Percentiles rank a stretch among this genome's conserved stretches.
Conservation (phyloP, 495 filamentous ascomycete genomes). For the Aspergillus leporis region DNA sequence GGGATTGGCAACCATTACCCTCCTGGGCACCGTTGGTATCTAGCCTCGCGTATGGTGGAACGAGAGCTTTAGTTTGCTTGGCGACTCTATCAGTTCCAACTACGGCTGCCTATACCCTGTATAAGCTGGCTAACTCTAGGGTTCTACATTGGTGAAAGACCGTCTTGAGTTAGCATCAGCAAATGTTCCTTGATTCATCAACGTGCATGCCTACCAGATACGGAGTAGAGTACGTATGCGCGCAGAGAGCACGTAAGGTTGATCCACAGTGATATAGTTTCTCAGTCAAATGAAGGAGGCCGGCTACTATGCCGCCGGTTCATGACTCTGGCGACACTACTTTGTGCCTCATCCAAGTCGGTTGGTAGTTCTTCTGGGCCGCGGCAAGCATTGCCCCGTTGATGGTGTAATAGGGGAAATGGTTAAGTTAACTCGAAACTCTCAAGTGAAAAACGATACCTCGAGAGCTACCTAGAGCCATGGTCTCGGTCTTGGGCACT, state of each 20-base stretch:
- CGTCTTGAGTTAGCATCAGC: background rate
- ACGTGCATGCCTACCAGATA: background rate
- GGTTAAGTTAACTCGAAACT: no score
- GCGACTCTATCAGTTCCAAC: background rate
- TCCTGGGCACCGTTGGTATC: background rate
- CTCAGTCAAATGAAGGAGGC: no score
- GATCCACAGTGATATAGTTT: no score
- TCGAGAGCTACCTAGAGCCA: no score
- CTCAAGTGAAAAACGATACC: no score
- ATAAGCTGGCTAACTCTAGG: background rate
- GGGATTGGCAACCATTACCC: background rate
- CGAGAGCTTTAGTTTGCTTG: background rate
- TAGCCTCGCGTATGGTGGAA: background rate
- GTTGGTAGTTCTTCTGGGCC: no score
- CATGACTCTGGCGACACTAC: no score
- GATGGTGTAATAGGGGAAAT: no score
- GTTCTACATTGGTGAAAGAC: background rate
- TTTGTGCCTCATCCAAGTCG: no score
- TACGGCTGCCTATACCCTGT: background rate
- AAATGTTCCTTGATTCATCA: background rate
- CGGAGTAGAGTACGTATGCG: background rate
- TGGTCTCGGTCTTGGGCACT: background rate
- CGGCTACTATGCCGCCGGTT: no score
- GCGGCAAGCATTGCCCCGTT: no score
- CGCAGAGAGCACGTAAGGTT: no score